Evolutionary conservation across 805 yeast species (phyloP), one percentile per base, ranked within the genome.

Genomic region (Myxozyma vanderwaltii): DNA sequence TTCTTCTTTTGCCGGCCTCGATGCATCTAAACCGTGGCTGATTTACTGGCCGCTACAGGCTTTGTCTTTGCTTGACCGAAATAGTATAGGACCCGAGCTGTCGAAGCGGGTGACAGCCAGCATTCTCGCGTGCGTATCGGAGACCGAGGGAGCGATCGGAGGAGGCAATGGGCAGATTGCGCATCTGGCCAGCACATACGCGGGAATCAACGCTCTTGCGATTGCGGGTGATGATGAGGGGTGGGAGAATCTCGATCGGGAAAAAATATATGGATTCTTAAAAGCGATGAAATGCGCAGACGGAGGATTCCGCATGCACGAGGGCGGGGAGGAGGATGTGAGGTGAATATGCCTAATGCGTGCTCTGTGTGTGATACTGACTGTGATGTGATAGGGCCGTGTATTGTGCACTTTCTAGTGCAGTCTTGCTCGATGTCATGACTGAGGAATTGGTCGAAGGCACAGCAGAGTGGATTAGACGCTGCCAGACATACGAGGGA

Each of bases 21-120:
- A 92, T 72, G 94, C 97, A 0, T 88, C 94, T n/a, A 91, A 86
- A 61, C 85, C 96, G 0, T 94, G 98, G 98, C 75, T 92, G 68
- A 59, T 88, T 1, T 92, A 88, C 70, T 94, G 99, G 99, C 74
- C 86, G 5, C 70, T 81, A 46, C 90, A 89, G 69, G 77, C 85
- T 0, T 66, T 79, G 45, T 65, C 70, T 2, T 55, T 83, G 0
- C 63, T 86, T 21, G 58, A 54, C 39, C 26, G 24, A 1, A 12
- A 19, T 8, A 26, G 21, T 23, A 23, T 48, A 7, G 7, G 21
- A n/a, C 39, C 39, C 8, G 54, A 38, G 19, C 12, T 21, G n/a
- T 57, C 63, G 1, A 66, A 60, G 21, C 64, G 68, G 39, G 53
- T 69, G 4, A 69, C 59, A 1, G 63, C 54, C n/a, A 68, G 79